Evolutionary conservation across 164 flowering plant genomes (phyloP), one percentile per base, ranked within the genome.

Genomic region (Umbilicus rupestris): DNA sequence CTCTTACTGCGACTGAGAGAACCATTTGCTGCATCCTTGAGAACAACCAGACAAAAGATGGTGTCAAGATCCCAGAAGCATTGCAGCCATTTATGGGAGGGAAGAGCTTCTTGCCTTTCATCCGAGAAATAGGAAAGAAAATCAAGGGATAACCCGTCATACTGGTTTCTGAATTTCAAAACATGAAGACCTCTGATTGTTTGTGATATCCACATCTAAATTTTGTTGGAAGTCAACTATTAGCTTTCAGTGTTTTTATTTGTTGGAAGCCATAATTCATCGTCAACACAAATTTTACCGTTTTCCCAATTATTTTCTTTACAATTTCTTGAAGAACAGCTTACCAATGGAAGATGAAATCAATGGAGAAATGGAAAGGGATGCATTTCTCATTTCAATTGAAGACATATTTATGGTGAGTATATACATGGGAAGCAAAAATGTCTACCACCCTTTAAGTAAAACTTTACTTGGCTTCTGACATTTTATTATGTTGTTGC

Each of bases 1-100:
- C 97, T 17, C 88, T 94, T 30, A 88, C 97, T 16, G 97, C 98
- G 62, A 94, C 98, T 4, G 97, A 94, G 77, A 86, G 95, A 77
- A 94, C 97, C 58, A 74, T 91, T 22, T 91, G 98, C 74, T 87
- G 94, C 79, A 87, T 91, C 60, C 90, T 94, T 10, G 98, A 94
- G 78, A 91, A 91, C 75, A 75, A 86, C 73, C 98, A 94, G 77
- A 85, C 63, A 73, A 95, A 91, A 77, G 86, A 93, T 71, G 97
- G 98, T 2, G 87, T 93, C 1, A 88, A 86, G 64, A 64, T 93
- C 50, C 97, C 98, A 7, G 78, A 74, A 76, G 85, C 65, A 60
- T 72, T 94, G 39, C 81, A 69, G 60, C 78, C 79, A 22, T 91
- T 66, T 73, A 88, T 94, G 96, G 87, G 91, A 39, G 96, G 97